Conservation (phyloP, 2,329 filamentous ascomycete species). For the Fusarium sp. region DNA sequence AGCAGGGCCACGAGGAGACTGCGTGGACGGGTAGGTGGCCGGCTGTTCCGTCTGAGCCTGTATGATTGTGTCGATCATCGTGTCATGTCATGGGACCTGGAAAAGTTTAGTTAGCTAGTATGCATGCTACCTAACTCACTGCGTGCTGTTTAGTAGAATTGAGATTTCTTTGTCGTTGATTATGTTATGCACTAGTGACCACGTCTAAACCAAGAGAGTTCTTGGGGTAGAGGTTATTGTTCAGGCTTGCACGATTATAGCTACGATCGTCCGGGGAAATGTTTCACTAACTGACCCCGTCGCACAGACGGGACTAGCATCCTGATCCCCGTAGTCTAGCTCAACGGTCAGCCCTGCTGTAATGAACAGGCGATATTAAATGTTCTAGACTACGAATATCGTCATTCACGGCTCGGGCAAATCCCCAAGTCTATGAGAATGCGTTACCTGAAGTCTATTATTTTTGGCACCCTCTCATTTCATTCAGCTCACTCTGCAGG, state of each 20-base stretch:
- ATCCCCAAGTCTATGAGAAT: not conserved
- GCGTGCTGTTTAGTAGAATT: not conserved
- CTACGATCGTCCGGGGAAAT: not conserved
- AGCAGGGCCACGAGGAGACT: not conserved
- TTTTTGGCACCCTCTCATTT: not conserved
- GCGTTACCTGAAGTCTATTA: not conserved
- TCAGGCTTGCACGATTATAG: not conserved
- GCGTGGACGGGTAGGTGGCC: not conserved
- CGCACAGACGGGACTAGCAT: not conserved
- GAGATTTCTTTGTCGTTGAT: not conserved
- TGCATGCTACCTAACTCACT: not conserved
- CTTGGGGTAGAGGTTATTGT: not conserved
- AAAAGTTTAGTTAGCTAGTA: not conserved
- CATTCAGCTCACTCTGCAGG: too few relatives aligned
- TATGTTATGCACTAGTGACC: not conserved
- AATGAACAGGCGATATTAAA: not conserved
- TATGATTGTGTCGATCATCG: not conserved
- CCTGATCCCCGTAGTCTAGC: not conserved
- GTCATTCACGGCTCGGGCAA: not conserved
- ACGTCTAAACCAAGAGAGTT: not conserved
- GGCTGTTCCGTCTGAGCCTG: not conserved
- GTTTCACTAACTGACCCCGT: not conserved
- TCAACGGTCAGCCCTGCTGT: constrained; percentile 6
- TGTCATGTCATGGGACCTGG: not conserved
- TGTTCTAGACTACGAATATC: not conserved